Percentiles rank a stretch among this genome's conserved stretches.
These are phyloP conservation scores for Vitis cinerea DNA, from an alignment of 164 flowering plant species.

Conservation along the genomic window DNA sequence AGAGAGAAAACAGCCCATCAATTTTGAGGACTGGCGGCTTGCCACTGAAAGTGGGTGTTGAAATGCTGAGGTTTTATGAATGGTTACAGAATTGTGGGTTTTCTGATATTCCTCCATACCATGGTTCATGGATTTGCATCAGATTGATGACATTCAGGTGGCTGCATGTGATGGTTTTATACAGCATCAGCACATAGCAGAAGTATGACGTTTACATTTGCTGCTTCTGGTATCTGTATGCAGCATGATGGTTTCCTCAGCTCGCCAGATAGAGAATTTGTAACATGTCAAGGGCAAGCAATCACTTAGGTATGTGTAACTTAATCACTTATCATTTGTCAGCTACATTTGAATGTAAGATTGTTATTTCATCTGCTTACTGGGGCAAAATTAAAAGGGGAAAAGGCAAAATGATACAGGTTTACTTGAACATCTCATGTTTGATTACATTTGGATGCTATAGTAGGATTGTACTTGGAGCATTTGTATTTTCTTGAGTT, in stretches of 20 bases:
- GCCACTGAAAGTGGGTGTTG: background rate
- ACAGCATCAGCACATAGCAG: background rate
- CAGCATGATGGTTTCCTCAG: background rate
- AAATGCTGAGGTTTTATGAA: background rate
- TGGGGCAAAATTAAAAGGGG: too few species aligned
- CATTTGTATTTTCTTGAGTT: background rate
- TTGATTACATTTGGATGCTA: too few species aligned
- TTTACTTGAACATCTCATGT: background rate
- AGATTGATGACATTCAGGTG: background rate
- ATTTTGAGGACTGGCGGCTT: background rate
- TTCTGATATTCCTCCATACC: background rate
- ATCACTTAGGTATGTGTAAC: background rate
- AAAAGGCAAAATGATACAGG: background rate
- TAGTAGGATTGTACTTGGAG: background rate
- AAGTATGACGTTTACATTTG: background rate
- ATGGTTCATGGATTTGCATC: background rate
- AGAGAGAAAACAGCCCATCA: background rate
- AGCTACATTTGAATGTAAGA: too few species aligned
- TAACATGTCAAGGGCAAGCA: background rate
- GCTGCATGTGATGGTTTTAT: background rate
- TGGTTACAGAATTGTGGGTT: background rate
- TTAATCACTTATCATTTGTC: too few species aligned
- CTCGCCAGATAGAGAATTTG: too few species aligned
- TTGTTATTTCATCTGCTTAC: too few species aligned
- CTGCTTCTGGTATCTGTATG: background rate